Evolutionary conservation across 177 flowering plant species (phyloP).

Genomic region (Telopea speciosissima): DNA sequence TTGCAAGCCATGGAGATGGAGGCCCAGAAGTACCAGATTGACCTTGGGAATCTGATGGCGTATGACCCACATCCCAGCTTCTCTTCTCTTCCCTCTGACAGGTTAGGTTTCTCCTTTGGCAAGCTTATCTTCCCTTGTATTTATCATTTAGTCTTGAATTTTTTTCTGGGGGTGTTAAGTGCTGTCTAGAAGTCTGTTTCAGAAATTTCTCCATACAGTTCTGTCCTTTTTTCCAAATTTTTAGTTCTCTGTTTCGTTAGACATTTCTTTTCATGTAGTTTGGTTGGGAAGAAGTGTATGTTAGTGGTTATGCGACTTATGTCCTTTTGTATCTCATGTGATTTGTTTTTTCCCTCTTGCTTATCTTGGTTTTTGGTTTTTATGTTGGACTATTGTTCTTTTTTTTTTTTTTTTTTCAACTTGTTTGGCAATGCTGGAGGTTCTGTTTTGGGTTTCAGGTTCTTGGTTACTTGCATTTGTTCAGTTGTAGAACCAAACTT

Average conservation of each 20-base stretch:
- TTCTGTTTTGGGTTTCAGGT: background rate
- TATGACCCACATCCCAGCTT: constrained; percentile 51
- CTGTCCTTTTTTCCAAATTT: background rate
- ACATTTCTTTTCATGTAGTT: background rate
- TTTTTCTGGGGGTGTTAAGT: background rate
- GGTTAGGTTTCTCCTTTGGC: constrained; percentile 20
- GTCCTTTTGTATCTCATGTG: background rate
- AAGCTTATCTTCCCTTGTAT: background rate
- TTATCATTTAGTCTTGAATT: background rate
- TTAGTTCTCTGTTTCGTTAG: too few species aligned
- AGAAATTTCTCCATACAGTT: background rate
- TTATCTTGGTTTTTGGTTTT: background rate
- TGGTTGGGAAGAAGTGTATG: background rate
- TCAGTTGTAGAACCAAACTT: background rate
- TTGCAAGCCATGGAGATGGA: constrained; percentile 17
- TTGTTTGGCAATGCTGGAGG: background rate
- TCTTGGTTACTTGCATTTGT: background rate
- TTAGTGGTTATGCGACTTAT: too few species aligned
- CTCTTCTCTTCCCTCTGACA: constrained; percentile 36
- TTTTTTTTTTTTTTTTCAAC: too few species aligned
- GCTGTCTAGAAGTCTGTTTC: background rate
- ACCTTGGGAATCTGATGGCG: constrained; percentile 65
- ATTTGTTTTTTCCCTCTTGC: background rate
- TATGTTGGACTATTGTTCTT: background rate
- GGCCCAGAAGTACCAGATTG: constrained; percentile 30